Conservation (phyloP, 2,329 filamentous ascomycete genomes). For the Aciculosporium take region DNA sequence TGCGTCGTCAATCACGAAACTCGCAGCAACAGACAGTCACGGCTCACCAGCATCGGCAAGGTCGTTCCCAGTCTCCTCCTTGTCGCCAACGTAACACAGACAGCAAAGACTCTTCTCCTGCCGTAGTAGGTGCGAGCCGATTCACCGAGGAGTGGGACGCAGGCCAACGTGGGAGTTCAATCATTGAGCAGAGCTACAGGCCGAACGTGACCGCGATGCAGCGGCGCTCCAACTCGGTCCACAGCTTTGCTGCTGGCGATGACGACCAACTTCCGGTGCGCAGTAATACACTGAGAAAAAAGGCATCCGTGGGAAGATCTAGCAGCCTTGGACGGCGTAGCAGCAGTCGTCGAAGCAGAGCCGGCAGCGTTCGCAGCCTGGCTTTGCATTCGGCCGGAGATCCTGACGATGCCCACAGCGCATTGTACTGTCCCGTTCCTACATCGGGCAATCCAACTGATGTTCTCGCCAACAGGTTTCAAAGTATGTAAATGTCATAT, state of each 20-base stretch:
- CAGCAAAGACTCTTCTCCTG: not conserved
- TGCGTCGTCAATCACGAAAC: constrained; percentile 3
- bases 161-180: constrained; percentile 50
- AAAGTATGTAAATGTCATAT: constrained; percentile 43
- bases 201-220: constrained; percentile 28
- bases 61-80: constrained; percentile 7
- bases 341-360: constrained; percentile 66
- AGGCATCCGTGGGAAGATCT: constrained; percentile 58
- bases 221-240: constrained; percentile 48
- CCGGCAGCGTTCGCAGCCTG: constrained; percentile 75
- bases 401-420: constrained; percentile 60
- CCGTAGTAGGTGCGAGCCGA: constrained; percentile 23
- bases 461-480: constrained; percentile 71
- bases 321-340: constrained; percentile 66
- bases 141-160: constrained; percentile 62
- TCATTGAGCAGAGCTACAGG: constrained; percentile 34
- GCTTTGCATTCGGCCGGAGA: constrained; percentile 55
- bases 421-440: constrained; percentile 80
- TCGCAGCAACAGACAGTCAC: constrained; percentile 7
- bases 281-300: constrained; percentile 76
- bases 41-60: constrained; percentile 5
- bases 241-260: constrained; percentile 37
- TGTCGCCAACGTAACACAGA: constrained; percentile 9
- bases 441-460: constrained; percentile 82
- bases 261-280: constrained; percentile 28